phyloP scores from a whole-genome alignment of 495 filamentous ascomycete genomes.

The Tuber indicum region DNA sequence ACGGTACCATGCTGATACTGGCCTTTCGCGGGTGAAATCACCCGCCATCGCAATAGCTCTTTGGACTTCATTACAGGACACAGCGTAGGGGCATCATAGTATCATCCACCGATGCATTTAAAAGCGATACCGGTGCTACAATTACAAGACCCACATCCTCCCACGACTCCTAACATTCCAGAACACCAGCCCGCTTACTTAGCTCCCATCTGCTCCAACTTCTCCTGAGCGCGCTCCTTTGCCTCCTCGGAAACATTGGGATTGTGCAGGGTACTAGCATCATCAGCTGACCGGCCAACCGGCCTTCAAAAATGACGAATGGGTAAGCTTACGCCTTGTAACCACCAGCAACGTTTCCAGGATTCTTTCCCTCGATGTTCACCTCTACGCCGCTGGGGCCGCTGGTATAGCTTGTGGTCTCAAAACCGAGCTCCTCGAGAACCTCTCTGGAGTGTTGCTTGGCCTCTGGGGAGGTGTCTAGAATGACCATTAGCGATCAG shows the following conservation, averaged over 20 bases:
- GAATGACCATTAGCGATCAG: conserved; percentile 6
- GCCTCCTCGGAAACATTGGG: conserved; percentile 49
- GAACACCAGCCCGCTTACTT: conserved; percentile 7
- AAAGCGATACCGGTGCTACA: background rate
- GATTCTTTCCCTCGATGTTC: conserved; percentile 44
- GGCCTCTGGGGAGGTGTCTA: conserved; percentile 47
- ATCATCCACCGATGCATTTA: background rate
- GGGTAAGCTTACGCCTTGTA: conserved; percentile 44
- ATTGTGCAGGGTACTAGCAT: conserved; percentile 44
- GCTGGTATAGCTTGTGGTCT: conserved; percentile 35
- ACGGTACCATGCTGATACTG: background rate
- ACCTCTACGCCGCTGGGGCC: conserved; percentile 16
- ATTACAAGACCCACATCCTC: background rate
- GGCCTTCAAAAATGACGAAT: background rate
- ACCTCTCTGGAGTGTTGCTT: conserved; percentile 47
- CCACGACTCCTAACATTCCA: background rate
- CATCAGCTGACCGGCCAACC: background rate
- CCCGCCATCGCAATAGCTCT: background rate
- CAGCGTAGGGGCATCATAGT: background rate
- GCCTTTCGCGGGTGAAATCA: background rate
- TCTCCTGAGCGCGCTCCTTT: conserved; percentile 47
- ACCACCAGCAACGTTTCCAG: conserved; percentile 46
- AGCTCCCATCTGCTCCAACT: conserved; percentile 38
- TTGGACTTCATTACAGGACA: background rate
- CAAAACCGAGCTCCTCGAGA: conserved; percentile 43